Conservation (phyloP, 1,139 yeast species). For the Suhomyces coccinellae region DNA sequence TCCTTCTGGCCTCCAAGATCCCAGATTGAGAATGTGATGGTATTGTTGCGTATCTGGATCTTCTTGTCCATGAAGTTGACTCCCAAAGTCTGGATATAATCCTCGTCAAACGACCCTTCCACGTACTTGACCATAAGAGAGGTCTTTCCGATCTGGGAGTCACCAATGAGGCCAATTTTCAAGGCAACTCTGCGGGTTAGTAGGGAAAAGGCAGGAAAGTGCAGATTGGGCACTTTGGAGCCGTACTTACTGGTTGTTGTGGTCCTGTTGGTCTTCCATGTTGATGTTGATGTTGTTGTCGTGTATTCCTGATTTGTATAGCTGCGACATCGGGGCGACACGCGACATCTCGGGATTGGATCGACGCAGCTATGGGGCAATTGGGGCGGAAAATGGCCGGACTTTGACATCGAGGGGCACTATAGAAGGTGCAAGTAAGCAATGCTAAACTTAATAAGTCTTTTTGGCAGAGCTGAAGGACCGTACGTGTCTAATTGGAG, state of each 20-base stretch:
- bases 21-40: slow-evolving; percentile 91
- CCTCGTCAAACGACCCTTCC: slow-evolving; percentile 90
- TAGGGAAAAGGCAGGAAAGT: neutral
- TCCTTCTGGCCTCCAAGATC: slow-evolving; percentile 97
- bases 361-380: neutral
- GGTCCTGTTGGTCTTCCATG: slow-evolving; percentile 27
- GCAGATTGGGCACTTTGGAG: neutral
- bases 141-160: slow-evolving; percentile 97
- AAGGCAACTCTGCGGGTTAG: slow-evolving; percentile 57
- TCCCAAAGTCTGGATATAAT: slow-evolving; percentile 90
- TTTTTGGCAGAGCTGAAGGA: no score
- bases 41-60: slow-evolving; percentile 82
- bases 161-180: slow-evolving; percentile 93
- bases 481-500: no score
- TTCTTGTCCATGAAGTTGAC: slow-evolving; percentile 94
- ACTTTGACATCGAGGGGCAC: no score
- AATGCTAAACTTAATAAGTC: no score
- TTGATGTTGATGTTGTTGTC: slow-evolving; percentile 7
- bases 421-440: no score
- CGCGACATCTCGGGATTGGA: neutral
- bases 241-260: slow-evolving; percentile 42
- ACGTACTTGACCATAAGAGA: slow-evolving; percentile 96
- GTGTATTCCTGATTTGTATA: slow-evolving; percentile 9
- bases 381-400: neutral
- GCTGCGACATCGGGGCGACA: slow-evolving; percentile 1